A percentile compares a stretch with the other conserved stretches of the same genome.
phyloP scores from a whole-genome alignment of 169 alveolate species.

The Plasmodium falciparum region DNA sequence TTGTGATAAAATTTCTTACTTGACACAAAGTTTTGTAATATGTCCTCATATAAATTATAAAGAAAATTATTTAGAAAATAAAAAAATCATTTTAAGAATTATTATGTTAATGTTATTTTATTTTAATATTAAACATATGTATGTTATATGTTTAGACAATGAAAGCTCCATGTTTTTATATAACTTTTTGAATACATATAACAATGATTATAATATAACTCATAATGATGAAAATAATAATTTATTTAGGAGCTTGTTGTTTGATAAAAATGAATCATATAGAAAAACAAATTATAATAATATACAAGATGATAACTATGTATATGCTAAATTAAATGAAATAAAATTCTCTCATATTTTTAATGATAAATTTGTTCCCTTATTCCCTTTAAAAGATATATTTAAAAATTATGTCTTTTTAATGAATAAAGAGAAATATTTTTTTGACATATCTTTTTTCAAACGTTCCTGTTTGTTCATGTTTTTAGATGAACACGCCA shows the following conservation, averaged over 20 bases:
- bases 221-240: conserved; percentile 2
- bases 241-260: background rate
- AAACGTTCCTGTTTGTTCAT: conserved; percentile 67
- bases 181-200: conserved; percentile 19
- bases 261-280: too few species aligned
- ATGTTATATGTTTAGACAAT: conserved; percentile 59
- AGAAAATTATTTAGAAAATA: background rate
- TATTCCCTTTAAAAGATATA: conserved; percentile 14
- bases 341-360: conserved; percentile 57
- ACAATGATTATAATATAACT: conserved; percentile 22
- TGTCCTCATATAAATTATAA: conserved; percentile 49
- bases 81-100: conserved; percentile 18
- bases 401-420: conserved; percentile 57
- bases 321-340: conserved; percentile 25
- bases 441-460: conserved; percentile 43
- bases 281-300: background rate
- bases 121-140: conserved; percentile 39
- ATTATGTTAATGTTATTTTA: conserved; percentile 54
- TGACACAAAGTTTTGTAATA: conserved; percentile 60
- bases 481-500: conserved; percentile 47
- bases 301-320: conserved; percentile 1
- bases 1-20: conserved; percentile 60
- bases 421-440: conserved; percentile 43
- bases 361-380: conserved; percentile 57
- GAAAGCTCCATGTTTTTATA: conserved; percentile 51